phyloP scores from a whole-genome alignment of 495 filamentous ascomycete species.

The Friedmanniomyces simplex region DNA sequence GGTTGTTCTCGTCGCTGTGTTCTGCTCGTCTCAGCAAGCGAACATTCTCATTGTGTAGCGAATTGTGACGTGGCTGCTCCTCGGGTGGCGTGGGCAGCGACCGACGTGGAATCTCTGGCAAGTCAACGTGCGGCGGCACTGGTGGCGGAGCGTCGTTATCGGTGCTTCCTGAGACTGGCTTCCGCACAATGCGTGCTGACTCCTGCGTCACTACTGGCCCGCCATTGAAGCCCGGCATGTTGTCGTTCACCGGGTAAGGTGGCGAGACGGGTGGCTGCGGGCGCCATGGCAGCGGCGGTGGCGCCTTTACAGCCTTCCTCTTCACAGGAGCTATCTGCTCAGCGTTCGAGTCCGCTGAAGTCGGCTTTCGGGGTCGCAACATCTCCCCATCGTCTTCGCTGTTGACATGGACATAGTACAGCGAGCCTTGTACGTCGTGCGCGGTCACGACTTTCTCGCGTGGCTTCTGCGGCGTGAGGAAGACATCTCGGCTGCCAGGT shows the following conservation, averaged over 20 bases:
- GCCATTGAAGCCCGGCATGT: not conserved
- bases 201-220: not conserved
- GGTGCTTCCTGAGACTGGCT: not conserved
- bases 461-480: slow-evolving; percentile 85
- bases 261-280: not conserved
- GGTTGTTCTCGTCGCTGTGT: slow-evolving; percentile 10
- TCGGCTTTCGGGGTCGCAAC: slow-evolving; percentile 1
- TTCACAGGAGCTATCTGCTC: not conserved
- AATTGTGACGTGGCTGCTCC: not conserved
- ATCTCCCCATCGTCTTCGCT: slow-evolving; percentile 2
- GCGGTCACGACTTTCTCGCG: slow-evolving; percentile 75
- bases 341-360: not conserved
- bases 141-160: not conserved
- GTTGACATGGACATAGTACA: slow-evolving; percentile 86
- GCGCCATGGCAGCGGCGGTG: not conserved
- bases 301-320: not conserved
- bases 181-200: not conserved
- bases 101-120: slow-evolving; percentile 12
- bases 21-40: slow-evolving; percentile 3
- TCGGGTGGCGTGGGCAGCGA: slow-evolving; percentile 7
- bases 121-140: not conserved
- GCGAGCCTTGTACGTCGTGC: slow-evolving; percentile 72
- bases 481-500: slow-evolving; percentile 82
- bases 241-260: not conserved
- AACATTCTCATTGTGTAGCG: slow-evolving; percentile 5